Base-by-base conservation (phyloP, 1,284 basidiomycete species). In the Neotropicomus parvogracilis region DNA sequence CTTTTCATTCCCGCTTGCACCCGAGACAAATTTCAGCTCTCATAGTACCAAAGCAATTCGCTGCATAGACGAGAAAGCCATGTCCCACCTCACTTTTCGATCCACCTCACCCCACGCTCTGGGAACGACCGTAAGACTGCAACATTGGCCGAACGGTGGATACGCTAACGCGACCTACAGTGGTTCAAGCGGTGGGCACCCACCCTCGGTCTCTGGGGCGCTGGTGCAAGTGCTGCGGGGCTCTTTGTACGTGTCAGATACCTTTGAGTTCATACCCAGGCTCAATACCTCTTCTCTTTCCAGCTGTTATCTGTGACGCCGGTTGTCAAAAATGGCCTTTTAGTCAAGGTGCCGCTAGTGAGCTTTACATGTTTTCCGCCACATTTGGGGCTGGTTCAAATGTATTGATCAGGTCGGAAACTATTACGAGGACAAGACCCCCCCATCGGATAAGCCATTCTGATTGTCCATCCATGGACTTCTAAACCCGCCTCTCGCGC, bases 401-500 rank as follows among this genome's bases (percentile, higher is more conserved):
- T 24, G 10, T 34, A 28, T 38, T 29, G 17, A 29, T 24, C 21
- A 91, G 88, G 52, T 91, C 57, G 79, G 80, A 21, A 68, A 58
- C 48, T 87, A 88, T 70, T 90, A 77, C 63, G 76, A 83, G 62
- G 88, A 91, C 70, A 86, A 79, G 58, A 85, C 75, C 0, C 88
- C 86, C 14, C 80, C 80, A 40, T 85, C 77, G 40, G 88, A 91
- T 73, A 89, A 88, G 65, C 86, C 88, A 2, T 89, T 90, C 73
- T 91, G 75, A 76, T 53, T 6, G n/a, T 35, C 44, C n/a, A n/a
- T n/a, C n/a, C 26, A 16, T 37, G 39, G 41, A 49, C 12, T 39
- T 56, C 47, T 49, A 46, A 40, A 53, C 34, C 44, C 46, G 46
- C 47, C 48, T 38, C 24, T 26, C 17, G n/a, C 35, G 8, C n/a